Evolutionary conservation across 495 filamentous ascomycete species (phyloP), one percentile per base, ranked within the genome.

Genomic region (Trichoderma parareesei): DNA sequence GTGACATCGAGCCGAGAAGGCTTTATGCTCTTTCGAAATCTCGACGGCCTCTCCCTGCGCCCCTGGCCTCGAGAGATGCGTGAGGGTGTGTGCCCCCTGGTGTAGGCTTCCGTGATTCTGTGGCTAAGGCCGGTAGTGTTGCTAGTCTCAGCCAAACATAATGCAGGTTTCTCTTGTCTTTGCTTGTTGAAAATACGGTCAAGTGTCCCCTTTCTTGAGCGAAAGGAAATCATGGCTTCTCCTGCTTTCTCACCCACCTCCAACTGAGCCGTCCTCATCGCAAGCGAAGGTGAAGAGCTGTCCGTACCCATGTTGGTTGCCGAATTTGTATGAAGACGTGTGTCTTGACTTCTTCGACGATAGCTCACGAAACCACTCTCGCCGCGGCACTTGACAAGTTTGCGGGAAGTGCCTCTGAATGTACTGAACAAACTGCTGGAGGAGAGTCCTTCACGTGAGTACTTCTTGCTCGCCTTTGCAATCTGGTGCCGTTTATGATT

Each of bases 1-100:
- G 76, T 74, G 55, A 70, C 65, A 65, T 88, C 80, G 18, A 90
- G 48, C 9, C 77, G 78, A n/a, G 69, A 78, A 37, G 88, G 88
- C 0, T 68, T 72, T 3, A 74, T 70, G 63, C 79, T 77, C 65
- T 85, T 89, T 57, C 79, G 72, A 4, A 69, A 69, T 43, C 71
- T 74, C 4, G 71, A 48, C 46, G 69, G 75, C 62, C 60, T 66
- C 64, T 66, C 5, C 42, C 8, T 43, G 65, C 69, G 57, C 40
- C 69, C 68, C 65, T 67, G 68, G 8, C 71, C 65, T 43, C 71
- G 65, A 35, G 73, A 14, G 0, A 74, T 10, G 0, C 79, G 67
- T 59, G 68, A 33, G 16, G 64, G 65, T 38, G 77, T 67, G 35
- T 72, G 71, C n/a, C 68, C 66, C 40, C 74, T 69, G 40, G 8